Conservation (phyloP, 208 protist species). For the Leishmania mexicana region DNA sequence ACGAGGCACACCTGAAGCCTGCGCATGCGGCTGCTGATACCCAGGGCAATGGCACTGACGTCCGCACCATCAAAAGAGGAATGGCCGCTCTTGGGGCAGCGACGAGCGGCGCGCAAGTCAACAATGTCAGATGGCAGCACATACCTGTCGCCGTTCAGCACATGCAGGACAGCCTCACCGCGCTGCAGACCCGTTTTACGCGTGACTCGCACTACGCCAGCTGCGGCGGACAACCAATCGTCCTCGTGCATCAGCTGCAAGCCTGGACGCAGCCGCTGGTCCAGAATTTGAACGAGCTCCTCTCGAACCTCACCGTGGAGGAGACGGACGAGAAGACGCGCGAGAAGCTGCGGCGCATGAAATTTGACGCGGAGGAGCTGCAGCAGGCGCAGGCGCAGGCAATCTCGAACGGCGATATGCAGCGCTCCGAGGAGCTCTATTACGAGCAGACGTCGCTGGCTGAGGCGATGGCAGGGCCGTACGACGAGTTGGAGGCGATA, state of each 20-base stretch:
- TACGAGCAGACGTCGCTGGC: slow-evolving; percentile 72
- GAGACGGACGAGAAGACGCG: slow-evolving; percentile 43
- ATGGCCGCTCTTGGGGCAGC: too few relatives aligned
- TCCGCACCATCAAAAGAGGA: background rate
- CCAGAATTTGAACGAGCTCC: slow-evolving; percentile 44
- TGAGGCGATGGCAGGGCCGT: slow-evolving; percentile 60
- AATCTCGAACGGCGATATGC: slow-evolving; percentile 82
- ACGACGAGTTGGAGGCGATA: slow-evolving; percentile 55
- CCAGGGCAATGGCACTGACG: background rate
- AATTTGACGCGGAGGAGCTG: slow-evolving; percentile 77
- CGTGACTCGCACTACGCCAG: slow-evolving; percentile 28
- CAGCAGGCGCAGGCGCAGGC: slow-evolving; percentile 78
- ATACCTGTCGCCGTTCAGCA: slow-evolving; percentile 27
- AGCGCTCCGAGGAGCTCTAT: slow-evolving; percentile 77
- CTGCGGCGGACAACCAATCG: slow-evolving; percentile 20
- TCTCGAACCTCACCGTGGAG: slow-evolving; percentile 43
- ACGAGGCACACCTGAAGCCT: slow-evolving; percentile 19
- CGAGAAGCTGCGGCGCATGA: slow-evolving; percentile 69
- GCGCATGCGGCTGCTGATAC: background rate
- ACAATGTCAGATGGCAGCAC: slow-evolving; percentile 21
- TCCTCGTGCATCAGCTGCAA: slow-evolving; percentile 33
- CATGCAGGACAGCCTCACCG: slow-evolving; percentile 36
- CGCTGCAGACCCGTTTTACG: slow-evolving; percentile 22
- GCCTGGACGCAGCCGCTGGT: slow-evolving; percentile 52
- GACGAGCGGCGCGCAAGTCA: background rate